Conservation (phyloP, 495 filamentous ascomycete species). For the Penicillium roqueforti region DNA sequence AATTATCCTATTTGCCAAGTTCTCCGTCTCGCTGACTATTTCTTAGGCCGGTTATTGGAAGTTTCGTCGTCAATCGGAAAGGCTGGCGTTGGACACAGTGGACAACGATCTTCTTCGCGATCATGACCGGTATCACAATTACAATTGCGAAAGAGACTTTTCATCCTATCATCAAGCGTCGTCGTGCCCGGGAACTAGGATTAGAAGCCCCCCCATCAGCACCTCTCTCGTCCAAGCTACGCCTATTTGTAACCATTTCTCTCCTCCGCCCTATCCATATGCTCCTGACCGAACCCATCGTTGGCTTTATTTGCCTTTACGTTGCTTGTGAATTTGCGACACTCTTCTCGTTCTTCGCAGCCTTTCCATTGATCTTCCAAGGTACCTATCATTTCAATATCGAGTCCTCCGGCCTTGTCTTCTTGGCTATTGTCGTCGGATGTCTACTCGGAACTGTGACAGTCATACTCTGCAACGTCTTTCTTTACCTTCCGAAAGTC, state of each 20-base stretch:
- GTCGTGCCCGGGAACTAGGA: conserved; percentile 43
- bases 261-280: conserved; percentile 59
- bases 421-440: conserved; percentile 55
- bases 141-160: conserved; percentile 53
- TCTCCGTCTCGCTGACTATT: conserved; percentile 32
- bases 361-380: conserved; percentile 53
- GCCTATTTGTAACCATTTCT: conserved; percentile 51
- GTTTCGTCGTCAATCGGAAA: conserved; percentile 55
- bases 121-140: conserved; percentile 32
- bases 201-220: conserved; percentile 33
- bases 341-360: conserved; percentile 64
- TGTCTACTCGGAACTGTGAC: conserved; percentile 47
- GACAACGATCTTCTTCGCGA: conserved; percentile 45
- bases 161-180: conserved; percentile 54
- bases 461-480: conserved; percentile 41
- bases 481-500: conserved; percentile 13
- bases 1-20: neutral
- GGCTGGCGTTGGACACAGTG: conserved; percentile 63
- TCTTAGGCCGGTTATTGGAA: conserved; percentile 57
- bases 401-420: conserved; percentile 54
- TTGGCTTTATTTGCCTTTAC: conserved; percentile 57
- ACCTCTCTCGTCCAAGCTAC: conserved; percentile 34
- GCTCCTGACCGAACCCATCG: conserved; percentile 64
- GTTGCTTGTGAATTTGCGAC: conserved; percentile 59
- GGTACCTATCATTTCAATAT: conserved; percentile 46